Conservation (phyloP, 2,329 filamentous ascomycete species). For the Lecanoromycetidae sp. region DNA sequence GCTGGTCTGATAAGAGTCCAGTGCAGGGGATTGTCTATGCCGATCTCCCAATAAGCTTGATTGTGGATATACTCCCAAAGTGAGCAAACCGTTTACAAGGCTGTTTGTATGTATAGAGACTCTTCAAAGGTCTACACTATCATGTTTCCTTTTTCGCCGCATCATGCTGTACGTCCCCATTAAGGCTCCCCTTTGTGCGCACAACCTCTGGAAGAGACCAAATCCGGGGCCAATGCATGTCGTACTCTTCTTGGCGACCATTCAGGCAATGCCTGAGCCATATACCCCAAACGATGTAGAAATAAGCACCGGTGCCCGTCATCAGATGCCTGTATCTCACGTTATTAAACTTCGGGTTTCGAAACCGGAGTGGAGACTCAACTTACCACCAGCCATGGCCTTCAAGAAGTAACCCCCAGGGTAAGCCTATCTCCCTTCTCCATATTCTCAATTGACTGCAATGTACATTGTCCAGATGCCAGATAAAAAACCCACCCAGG, state of each 20-base stretch:
- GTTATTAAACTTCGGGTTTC: background rate
- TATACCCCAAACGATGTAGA: conserved; percentile 72
- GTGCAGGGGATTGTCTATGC: too few relatives aligned
- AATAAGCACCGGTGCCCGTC: conserved; percentile 72
- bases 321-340: conserved; percentile 32
- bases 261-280: conserved; percentile 71
- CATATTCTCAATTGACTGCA: conserved; percentile 54
- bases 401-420: conserved; percentile 67
- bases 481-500: conserved; percentile 61
- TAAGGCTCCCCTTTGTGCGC: conserved; percentile 17
- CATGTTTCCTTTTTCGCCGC: conserved; percentile 4
- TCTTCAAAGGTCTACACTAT: background rate
- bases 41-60: too few relatives aligned
- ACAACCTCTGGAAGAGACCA: conserved; percentile 47
- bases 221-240: conserved; percentile 55
- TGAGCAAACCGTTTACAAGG: background rate
- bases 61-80: too few relatives aligned
- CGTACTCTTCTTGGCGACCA: conserved; percentile 57
- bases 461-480: conserved; percentile 68
- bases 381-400: conserved; percentile 61
- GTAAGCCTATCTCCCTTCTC: conserved; percentile 58
- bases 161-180: conserved; percentile 2
- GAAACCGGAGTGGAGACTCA: background rate
- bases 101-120: background rate
- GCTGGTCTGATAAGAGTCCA: too few relatives aligned